Conservation (phyloP, 495 filamentous ascomycete genomes). For the Penicillium egyptiacum region DNA sequence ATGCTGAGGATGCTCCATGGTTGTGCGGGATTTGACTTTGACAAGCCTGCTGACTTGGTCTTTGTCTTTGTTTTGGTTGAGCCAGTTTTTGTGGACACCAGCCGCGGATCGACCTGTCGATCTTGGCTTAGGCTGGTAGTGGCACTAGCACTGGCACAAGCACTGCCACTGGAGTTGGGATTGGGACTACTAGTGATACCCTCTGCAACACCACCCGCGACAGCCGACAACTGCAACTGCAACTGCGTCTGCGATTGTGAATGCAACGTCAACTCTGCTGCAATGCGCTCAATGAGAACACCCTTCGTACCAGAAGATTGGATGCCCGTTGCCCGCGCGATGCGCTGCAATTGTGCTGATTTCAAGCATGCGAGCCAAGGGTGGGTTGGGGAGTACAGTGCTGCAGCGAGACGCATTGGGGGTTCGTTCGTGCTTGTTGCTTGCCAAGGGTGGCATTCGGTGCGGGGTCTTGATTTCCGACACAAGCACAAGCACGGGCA, state of each 20-base stretch:
- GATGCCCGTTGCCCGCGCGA: slow-evolving; percentile 55
- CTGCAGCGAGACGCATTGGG: slow-evolving; percentile 19
- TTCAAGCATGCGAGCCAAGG: slow-evolving; percentile 45
- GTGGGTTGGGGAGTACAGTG: background rate
- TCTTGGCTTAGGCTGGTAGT: background rate
- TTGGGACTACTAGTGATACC: background rate
- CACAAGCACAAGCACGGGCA: background rate
- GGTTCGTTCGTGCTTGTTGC: slow-evolving; percentile 8
- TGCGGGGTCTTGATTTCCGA: background rate
- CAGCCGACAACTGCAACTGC: background rate
- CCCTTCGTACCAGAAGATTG: slow-evolving; percentile 52
- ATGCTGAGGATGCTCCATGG: slow-evolving; percentile 66
- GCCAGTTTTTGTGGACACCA: background rate
- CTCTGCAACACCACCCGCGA: background rate
- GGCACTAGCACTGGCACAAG: background rate
- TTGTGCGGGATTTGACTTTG: background rate
- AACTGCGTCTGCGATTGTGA: background rate
- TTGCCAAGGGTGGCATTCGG: background rate
- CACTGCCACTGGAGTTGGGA: background rate
- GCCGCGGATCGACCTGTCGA: background rate
- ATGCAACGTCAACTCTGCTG: slow-evolving; percentile 22
- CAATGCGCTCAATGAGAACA: slow-evolving; percentile 32
- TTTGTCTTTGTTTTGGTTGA: background rate
- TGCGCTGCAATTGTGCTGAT: slow-evolving; percentile 45
- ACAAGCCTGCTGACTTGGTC: background rate